A percentile compares a stretch with the other conserved stretches of the same genome.
phyloP scores from a whole-genome alignment of 2,329 filamentous ascomycete genomes.

The Colletotrichum eleusines region DNA sequence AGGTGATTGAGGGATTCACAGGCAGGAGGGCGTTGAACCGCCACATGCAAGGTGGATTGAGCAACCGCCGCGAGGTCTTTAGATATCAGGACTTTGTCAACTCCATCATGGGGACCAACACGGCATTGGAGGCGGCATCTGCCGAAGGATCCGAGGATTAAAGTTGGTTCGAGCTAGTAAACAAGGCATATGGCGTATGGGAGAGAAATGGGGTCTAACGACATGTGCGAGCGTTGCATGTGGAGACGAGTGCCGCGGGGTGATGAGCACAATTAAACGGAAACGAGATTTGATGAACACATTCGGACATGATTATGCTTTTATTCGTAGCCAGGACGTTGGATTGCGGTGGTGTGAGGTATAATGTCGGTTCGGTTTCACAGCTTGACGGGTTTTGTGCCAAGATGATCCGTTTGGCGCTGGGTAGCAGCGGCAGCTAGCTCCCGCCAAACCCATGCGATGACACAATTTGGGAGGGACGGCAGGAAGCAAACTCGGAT shows the following conservation, averaged over 20 bases:
- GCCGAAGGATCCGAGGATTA: constrained; percentile 46
- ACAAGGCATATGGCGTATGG: constrained; percentile 9
- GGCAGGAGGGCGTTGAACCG: constrained; percentile 86
- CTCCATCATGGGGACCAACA: constrained; percentile 69
- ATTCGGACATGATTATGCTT: constrained; percentile 34
- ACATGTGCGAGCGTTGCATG: constrained; percentile 23
- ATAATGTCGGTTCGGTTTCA: constrained; percentile 36
- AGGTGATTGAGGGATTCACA: constrained; percentile 88
- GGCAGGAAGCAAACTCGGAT: background rate
- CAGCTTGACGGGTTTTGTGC: constrained; percentile 12
- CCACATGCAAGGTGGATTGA: constrained; percentile 62
- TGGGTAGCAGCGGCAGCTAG: constrained; percentile 1
- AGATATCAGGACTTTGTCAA: constrained; percentile 92
- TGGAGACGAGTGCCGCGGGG: constrained; percentile 30
- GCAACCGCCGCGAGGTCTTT: constrained; percentile 88
- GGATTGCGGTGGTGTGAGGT: constrained; percentile 19
- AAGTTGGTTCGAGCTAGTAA: constrained; percentile 4
- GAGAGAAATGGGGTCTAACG: constrained; percentile 26
- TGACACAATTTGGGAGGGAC: background rate
- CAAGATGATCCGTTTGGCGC: constrained; percentile 12
- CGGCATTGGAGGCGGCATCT: constrained; percentile 50
- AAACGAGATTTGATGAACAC: constrained; percentile 31
- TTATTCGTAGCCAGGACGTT: constrained; percentile 17
- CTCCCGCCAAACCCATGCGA: constrained; percentile 20
- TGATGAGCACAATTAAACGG: constrained; percentile 24